A percentile compares a stretch with the other conserved stretches of the same genome.
Evolutionary conservation across 1,284 basidiomycete species (phyloP).

Genomic region (Apiotrichum porosum): DNA sequence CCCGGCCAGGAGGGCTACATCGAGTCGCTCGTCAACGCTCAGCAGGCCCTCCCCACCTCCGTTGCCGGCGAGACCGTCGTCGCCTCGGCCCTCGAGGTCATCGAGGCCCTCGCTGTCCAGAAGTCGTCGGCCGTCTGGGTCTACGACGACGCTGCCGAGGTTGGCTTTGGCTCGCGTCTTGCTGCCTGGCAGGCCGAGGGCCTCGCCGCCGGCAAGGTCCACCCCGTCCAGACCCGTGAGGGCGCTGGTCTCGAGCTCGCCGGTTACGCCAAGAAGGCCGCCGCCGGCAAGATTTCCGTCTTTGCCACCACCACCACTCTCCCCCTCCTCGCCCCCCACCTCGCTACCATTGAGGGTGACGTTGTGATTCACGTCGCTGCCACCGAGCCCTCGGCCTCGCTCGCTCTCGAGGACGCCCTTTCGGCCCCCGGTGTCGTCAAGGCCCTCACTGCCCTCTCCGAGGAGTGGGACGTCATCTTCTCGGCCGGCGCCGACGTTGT

Average conservation of each 20-base stretch:
- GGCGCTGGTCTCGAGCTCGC: conserved; percentile 80
- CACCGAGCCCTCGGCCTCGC: conserved; percentile 58
- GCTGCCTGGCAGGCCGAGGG: conserved; percentile 19
- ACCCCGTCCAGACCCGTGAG: conserved; percentile 74
- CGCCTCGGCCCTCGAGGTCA: conserved; percentile 37
- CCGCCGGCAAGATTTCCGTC: conserved; percentile 44
- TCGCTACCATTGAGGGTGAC: conserved; percentile 61
- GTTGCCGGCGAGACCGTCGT: conserved; percentile 41
- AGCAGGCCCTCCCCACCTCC: conserved; percentile 29
- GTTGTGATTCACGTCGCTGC: conserved; percentile 74
- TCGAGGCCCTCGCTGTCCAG: conserved; percentile 44
- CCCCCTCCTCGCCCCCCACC: conserved; percentile 67
- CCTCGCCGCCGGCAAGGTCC: conserved; percentile 51
- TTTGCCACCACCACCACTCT: conserved; percentile 52
- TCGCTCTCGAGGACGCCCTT: conserved; percentile 58
- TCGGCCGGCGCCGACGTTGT: conserved; percentile 75
- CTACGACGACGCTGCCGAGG: conserved; percentile 45
- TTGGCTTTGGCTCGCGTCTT: conserved; percentile 40
- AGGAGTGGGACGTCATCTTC: conserved; percentile 68
- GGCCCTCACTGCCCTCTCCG: conserved; percentile 60
- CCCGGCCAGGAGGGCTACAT: conserved; percentile 31
- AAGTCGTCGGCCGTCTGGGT: conserved; percentile 43
- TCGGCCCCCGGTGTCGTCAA: conserved; percentile 53
- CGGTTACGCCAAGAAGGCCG: conserved; percentile 60
- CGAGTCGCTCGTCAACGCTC: conserved; percentile 28